A percentile compares a stretch with the other conserved stretches of the same genome.
phyloP scores from a whole-genome alignment of 2,329 filamentous ascomycete species.

The Fusarium guadeloupense region DNA sequence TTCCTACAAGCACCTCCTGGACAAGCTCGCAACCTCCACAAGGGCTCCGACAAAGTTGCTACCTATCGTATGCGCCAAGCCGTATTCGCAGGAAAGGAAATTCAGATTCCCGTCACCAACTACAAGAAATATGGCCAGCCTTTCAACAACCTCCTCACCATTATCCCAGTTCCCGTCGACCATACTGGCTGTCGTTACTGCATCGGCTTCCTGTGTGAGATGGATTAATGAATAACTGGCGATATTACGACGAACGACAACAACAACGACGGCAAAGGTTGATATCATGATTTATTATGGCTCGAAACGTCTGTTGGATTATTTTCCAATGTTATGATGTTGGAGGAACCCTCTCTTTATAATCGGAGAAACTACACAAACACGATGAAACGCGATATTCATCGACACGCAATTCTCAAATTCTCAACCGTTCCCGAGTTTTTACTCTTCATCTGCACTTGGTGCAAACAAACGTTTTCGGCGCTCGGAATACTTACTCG shows the following conservation, averaged over 20 bases:
- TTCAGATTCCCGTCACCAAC: slow-evolving; percentile 71
- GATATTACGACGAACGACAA: neutral
- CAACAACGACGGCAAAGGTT: neutral
- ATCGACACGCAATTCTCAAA: neutral
- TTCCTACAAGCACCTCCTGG: slow-evolving; percentile 83
- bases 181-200: slow-evolving; percentile 73
- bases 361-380: neutral
- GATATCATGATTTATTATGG: neutral
- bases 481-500: neutral
- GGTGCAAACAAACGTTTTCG: neutral
- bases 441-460: neutral
- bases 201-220: slow-evolving; percentile 82
- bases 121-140: slow-evolving; percentile 82
- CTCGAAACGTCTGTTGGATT: too few relatives aligned
- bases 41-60: slow-evolving; percentile 56
- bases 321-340: too few relatives aligned
- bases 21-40: slow-evolving; percentile 13
- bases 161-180: slow-evolving; percentile 80
- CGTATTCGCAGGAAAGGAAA: slow-evolving; percentile 55
- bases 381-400: neutral
- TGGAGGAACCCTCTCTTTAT: too few relatives aligned
- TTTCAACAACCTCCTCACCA: slow-evolving; percentile 86
- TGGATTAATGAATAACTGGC: slow-evolving; percentile 49
- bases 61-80: slow-evolving; percentile 63
- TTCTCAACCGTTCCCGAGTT: neutral